Evolutionary conservation across 352 stramenopile genomes (phyloP).

Genomic region (Elongisporangium senticosum): DNA sequence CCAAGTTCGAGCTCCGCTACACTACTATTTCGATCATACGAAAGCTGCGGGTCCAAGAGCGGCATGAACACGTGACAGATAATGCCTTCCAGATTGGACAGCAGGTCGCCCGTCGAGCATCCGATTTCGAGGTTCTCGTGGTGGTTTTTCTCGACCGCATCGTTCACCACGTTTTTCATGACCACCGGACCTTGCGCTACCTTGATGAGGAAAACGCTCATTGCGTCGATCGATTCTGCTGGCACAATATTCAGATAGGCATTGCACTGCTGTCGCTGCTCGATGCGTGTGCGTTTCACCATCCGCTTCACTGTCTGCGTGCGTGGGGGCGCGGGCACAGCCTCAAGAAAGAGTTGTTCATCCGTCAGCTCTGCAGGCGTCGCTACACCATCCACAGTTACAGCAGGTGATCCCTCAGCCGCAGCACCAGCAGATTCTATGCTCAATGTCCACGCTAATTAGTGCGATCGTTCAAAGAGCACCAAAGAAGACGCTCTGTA

Average conservation of each 20-base stretch:
- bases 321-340: constrained; percentile 16
- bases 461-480: background rate
- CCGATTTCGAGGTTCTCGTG: constrained; percentile 79
- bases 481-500: background rate
- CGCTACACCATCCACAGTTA: background rate
- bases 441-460: background rate
- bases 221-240: constrained; percentile 46
- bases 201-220: constrained; percentile 81
- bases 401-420: constrained; percentile 1
- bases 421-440: background rate
- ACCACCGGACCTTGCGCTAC: constrained; percentile 42
- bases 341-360: constrained; percentile 68
- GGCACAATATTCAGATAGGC: constrained; percentile 68
- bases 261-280: constrained; percentile 52
- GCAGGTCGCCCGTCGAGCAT: constrained; percentile 80
- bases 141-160: constrained; percentile 42
- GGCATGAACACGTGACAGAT: constrained; percentile 89
- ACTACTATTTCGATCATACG: constrained; percentile 3
- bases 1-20: background rate
- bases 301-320: constrained; percentile 38
- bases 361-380: constrained; percentile 39
- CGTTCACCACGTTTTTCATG: constrained; percentile 21
- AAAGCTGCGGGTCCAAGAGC: constrained; percentile 70
- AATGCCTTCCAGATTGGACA: constrained; percentile 81
- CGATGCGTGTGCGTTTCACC: constrained; percentile 41